Percentiles rank a stretch among this genome's conserved stretches.
These are phyloP conservation scores for Spirogloea muscicola DNA, from an alignment of 139 green algal genomes.

Conservation along the genomic window DNA sequence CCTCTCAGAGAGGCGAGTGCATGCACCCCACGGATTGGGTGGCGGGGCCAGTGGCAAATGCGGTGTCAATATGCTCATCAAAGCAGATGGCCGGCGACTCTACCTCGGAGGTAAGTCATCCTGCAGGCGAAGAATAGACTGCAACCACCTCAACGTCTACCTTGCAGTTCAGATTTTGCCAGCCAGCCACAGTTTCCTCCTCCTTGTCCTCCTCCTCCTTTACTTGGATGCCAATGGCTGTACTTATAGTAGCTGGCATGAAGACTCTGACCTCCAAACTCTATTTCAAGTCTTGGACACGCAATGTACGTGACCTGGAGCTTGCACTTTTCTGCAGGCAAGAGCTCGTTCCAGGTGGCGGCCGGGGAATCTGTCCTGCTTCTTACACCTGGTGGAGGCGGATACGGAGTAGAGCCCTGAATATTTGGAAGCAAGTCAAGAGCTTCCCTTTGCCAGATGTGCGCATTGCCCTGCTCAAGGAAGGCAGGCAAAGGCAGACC, in stretches of 20 bases:
- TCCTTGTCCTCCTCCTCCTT: no score
- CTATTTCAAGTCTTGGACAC: background rate
- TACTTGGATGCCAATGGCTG: background rate
- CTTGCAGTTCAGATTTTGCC: no score
- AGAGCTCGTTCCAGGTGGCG: background rate
- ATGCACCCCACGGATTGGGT: constrained; percentile 72
- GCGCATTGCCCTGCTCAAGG: no score
- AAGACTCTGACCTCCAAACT: background rate
- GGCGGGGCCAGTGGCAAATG: constrained; percentile 60
- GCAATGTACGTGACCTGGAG: background rate
- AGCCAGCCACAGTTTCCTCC: no score
- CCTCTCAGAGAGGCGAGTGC: constrained; percentile 75
- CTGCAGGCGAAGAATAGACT: no score
- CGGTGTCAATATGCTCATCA: constrained; percentile 76
- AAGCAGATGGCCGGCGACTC: constrained; percentile 53
- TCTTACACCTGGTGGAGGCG: constrained; percentile 13
- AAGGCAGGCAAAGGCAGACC: no score
- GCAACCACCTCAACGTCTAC: no score
- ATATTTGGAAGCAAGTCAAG: no score
- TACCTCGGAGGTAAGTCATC: constrained; percentile 60
- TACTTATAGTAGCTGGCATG: background rate
- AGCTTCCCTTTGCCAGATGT: no score
- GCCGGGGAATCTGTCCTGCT: background rate
- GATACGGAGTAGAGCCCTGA: no score
- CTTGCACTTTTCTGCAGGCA: constrained; percentile 7